phyloP scores from a whole-genome alignment of 2,329 filamentous ascomycete species.

The Trematosphaeria pertusa region DNA sequence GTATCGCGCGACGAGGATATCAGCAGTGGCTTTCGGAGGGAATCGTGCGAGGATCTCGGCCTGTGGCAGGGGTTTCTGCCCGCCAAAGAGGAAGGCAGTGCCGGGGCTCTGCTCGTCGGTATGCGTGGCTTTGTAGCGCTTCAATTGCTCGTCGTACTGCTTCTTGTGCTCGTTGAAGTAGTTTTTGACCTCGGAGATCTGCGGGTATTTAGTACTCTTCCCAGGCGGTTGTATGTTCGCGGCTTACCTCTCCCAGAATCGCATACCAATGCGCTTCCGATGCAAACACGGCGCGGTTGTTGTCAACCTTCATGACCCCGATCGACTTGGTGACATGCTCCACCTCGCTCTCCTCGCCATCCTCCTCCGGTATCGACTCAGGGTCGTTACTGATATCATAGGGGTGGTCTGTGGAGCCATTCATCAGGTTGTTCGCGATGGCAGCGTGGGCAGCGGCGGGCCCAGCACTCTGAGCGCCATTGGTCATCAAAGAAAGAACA shows the following conservation, averaged over 20 bases:
- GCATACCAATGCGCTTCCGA: conserved; percentile 62
- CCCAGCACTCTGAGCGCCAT: conserved; percentile 70
- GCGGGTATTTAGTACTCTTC: conserved; percentile 22
- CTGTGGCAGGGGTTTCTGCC: conserved; percentile 71
- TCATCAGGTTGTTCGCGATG: conserved; percentile 57
- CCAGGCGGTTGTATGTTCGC: too few species aligned
- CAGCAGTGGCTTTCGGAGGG: conserved; percentile 81
- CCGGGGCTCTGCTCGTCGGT: conserved; percentile 63
- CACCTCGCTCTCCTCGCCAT: conserved; percentile 68
- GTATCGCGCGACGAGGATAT: conserved; percentile 85
- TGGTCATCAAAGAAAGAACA: conserved; percentile 93
- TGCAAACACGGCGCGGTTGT: conserved; percentile 56
- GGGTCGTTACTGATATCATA: conserved; percentile 64
- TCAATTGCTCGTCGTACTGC: conserved; percentile 82
- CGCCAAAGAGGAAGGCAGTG: conserved; percentile 80
- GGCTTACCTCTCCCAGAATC: conserved; percentile 57
- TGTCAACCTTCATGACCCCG: conserved; percentile 61
- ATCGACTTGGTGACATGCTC: conserved; percentile 59
- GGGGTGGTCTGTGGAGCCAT: conserved; percentile 47
- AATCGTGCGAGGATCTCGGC: conserved; percentile 80
- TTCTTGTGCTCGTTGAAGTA: conserved; percentile 89
- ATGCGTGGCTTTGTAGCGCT: conserved; percentile 75
- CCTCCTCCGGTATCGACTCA: conserved; percentile 61
- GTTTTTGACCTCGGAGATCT: conserved; percentile 91
- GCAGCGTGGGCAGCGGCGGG: conserved; percentile 66